phyloP scores from a whole-genome alignment of 768 basidiomycete species.

The Trametes villosa region DNA sequence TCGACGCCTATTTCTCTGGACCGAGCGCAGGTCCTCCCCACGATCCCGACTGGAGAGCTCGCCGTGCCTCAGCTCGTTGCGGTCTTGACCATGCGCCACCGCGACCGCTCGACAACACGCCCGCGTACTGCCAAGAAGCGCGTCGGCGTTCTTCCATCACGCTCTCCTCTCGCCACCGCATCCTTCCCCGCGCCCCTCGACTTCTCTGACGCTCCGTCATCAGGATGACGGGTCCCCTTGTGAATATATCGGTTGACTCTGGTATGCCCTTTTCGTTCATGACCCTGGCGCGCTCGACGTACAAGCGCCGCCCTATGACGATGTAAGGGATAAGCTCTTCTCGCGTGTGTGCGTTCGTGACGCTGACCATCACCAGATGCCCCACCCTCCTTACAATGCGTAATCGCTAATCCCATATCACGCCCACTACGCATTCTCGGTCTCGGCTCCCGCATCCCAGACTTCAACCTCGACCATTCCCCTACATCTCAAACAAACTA shows the following conservation, averaged over 20 bases:
- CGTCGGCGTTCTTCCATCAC: neutral
- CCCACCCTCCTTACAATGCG: slow-evolving; percentile 17
- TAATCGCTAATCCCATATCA: slow-evolving; percentile 20
- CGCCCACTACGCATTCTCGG: slow-evolving; percentile 7
- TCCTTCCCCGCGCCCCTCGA: neutral
- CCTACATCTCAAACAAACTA: neutral
- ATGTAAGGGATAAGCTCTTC: no score
- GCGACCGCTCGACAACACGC: slow-evolving; percentile 28
- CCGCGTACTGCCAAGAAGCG: slow-evolving; percentile 21
- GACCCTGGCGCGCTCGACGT: slow-evolving; percentile 5
- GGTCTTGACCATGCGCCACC: slow-evolving; percentile 31
- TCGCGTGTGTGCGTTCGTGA: no score
- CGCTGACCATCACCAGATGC: no score
- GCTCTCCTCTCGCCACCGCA: slow-evolving; percentile 14
- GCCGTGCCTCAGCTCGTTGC: slow-evolving; percentile 34
- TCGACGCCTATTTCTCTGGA: neutral
- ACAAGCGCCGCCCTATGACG: slow-evolving; percentile 12
- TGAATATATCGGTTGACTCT: slow-evolving; percentile 1
- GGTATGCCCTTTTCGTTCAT: slow-evolving; percentile 12
- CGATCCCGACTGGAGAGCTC: slow-evolving; percentile 8
- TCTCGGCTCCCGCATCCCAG: neutral
- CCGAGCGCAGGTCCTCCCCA: slow-evolving; percentile 11
- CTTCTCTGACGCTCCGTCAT: neutral
- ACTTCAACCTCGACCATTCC: no score
- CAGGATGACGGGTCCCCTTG: slow-evolving; percentile 7